These are phyloP conservation scores for Martensiomyces pterosporus DNA, from an alignment of 192 early-diverging fungal genomes.

Conservation along the genomic window DNA sequence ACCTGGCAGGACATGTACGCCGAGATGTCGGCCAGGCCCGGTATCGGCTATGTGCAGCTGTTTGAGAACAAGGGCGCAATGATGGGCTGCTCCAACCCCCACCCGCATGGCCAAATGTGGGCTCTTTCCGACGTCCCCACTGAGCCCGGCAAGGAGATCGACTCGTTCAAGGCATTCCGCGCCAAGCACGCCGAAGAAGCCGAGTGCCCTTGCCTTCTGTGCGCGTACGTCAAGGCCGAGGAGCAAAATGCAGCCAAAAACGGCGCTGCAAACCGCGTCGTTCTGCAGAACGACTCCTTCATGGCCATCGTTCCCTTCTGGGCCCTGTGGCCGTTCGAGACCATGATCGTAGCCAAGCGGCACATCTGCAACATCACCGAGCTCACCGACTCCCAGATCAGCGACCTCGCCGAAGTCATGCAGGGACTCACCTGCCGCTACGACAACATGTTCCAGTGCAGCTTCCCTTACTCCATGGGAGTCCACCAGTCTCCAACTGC, in stretches of 20 bases:
- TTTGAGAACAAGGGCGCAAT: constrained; percentile 97
- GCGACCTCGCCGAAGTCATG: constrained; percentile 73
- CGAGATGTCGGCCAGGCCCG: constrained; percentile 48
- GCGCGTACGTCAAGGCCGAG: constrained; percentile 64
- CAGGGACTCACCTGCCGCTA: constrained; percentile 77
- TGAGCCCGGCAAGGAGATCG: constrained; percentile 73
- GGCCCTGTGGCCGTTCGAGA: constrained; percentile 97
- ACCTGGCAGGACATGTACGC: constrained; percentile 69
- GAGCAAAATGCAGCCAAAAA: constrained; percentile 35
- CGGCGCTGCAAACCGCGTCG: constrained; percentile 53
- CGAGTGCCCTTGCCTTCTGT: constrained; percentile 63
- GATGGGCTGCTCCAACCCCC: constrained; percentile 98
- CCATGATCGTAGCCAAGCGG: constrained; percentile 69
- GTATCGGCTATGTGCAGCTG: constrained; percentile 81
- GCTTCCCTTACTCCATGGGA: constrained; percentile 97
- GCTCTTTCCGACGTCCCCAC: constrained; percentile 78
- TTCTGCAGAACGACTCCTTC: constrained; percentile 79
- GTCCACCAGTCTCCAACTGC: constrained; percentile 82
- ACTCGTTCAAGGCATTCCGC: constrained; percentile 58
- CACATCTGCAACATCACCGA: constrained; percentile 60
- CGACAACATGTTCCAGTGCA: constrained; percentile 87
- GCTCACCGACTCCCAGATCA: constrained; percentile 49
- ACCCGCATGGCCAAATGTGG: constrained; percentile 96
- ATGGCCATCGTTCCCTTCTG: constrained; percentile 89
- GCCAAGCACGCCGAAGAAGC: constrained; percentile 36